Evolutionary conservation across 164 flowering plant species (phyloP).

Genomic region (Pachysandra terminalis): DNA sequence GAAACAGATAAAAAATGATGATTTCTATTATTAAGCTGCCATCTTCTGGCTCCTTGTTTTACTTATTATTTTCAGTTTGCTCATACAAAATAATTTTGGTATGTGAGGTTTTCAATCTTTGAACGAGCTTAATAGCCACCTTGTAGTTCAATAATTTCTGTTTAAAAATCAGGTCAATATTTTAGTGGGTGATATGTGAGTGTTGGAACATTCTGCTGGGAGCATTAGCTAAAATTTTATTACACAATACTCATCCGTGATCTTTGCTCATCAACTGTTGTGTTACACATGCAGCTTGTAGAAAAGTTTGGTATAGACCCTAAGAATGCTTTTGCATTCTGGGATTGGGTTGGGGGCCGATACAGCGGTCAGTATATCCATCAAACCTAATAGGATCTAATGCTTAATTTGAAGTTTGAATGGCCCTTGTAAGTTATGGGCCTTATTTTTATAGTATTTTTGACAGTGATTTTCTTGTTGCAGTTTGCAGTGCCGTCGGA

Average conservation of each 20-base stretch:
- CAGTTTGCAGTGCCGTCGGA: conserved; percentile 99
- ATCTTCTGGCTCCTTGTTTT: background rate
- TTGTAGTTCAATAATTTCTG: no score
- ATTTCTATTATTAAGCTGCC: background rate
- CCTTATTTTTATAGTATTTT: background rate
- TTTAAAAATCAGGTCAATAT: no score
- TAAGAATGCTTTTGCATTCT: conserved; percentile 95
- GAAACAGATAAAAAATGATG: background rate
- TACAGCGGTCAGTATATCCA: conserved; percentile 69
- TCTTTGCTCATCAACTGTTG: background rate
- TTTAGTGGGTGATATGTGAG: no score
- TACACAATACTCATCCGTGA: background rate
- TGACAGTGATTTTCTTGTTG: conserved; percentile 24
- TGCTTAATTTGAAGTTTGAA: background rate
- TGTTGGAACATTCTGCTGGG: no score
- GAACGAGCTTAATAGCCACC: background rate
- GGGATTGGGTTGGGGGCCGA: conserved; percentile 97
- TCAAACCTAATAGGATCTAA: background rate
- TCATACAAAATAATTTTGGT: background rate
- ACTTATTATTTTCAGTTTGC: background rate
- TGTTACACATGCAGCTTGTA: conserved; percentile 57
- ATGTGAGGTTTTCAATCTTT: no score
- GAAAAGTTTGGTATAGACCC: conserved; percentile 94
- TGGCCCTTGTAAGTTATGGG: conserved; percentile 3
- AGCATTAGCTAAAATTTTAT: background rate